A percentile compares a stretch with the other conserved stretches of the same genome.
Conservation (phyloP, 257 asterid species). For the Eustoma russellianum region DNA sequence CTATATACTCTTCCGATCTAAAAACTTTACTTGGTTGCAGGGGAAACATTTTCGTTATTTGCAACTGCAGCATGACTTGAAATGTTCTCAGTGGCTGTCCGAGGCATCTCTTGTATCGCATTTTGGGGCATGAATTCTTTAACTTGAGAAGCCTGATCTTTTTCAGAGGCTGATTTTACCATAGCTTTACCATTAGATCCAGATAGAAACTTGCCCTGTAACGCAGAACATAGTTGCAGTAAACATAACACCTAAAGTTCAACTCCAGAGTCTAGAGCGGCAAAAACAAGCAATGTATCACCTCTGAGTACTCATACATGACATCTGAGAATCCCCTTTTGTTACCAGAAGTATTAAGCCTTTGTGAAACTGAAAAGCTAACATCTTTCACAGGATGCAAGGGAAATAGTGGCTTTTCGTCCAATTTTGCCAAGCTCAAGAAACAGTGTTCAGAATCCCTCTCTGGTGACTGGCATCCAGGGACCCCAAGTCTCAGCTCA, state of each 20-base stretch:
- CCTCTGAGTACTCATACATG: slow-evolving; percentile 51
- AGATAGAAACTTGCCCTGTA: slow-evolving; percentile 27
- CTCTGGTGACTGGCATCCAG: slow-evolving; percentile 54
- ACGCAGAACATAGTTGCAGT: not conserved
- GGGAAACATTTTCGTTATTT: slow-evolving; percentile 26
- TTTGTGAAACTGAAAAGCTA: not conserved
- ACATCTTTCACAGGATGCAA: slow-evolving; percentile 25
- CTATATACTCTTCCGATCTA: slow-evolving; percentile 1
- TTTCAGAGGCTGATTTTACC: slow-evolving; percentile 18
- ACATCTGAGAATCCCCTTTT: slow-evolving; percentile 73
- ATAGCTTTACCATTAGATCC: slow-evolving; percentile 19
- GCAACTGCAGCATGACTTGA: slow-evolving; percentile 12
- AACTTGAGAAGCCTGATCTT: slow-evolving; percentile 26
- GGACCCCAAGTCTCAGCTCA: slow-evolving; percentile 61
- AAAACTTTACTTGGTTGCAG: slow-evolving; percentile 49
- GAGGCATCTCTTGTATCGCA: slow-evolving; percentile 19
- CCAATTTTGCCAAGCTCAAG: slow-evolving; percentile 25
- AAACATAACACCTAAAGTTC: not conserved
- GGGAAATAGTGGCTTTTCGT: slow-evolving; percentile 62
- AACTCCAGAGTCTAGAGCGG: too few relatives aligned
- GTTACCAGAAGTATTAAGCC: slow-evolving; percentile 32
- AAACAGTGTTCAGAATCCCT: slow-evolving; percentile 28
- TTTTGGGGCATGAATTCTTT: slow-evolving; percentile 23
- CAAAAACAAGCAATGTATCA: slow-evolving; percentile 8
- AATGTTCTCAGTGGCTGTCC: not conserved